Conservation (phyloP, 1,139 yeast genomes). For the Protomyces inouyei region DNA sequence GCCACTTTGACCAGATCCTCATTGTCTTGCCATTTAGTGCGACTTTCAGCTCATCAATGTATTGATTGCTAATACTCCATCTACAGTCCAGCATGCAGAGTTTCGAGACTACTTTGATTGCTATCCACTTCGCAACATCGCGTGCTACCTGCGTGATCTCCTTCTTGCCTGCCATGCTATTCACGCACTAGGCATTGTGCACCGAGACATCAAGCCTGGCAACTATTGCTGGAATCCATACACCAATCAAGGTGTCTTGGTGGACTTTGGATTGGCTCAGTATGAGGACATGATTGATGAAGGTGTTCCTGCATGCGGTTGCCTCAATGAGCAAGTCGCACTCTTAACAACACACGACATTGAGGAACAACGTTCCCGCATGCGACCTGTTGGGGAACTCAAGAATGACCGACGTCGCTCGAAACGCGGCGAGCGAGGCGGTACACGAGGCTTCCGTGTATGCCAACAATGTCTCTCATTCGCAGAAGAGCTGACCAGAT, state of each 20-base stretch:
- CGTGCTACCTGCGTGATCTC: conserved; percentile 46
- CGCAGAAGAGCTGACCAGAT: too few species aligned
- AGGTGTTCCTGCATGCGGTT: conserved; percentile 16
- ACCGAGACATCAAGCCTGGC: conserved; percentile 75
- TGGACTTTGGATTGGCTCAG: conserved; percentile 88
- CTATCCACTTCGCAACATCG: conserved; percentile 25
- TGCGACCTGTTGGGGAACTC: conserved; percentile 30
- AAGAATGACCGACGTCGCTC: conserved; percentile 37
- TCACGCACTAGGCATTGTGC: conserved; percentile 69
- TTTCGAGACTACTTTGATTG: conserved; percentile 26
- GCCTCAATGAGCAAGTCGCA: conserved; percentile 10
- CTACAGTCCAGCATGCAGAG: conserved; percentile 24
- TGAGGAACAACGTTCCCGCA: neutral
- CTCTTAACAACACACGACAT: neutral
- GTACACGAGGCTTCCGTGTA: conserved; percentile 67
- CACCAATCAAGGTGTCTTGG: conserved; percentile 71
- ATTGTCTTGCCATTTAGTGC: conserved; percentile 26
- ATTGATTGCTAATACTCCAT: neutral
- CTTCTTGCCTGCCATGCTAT: conserved; percentile 69
- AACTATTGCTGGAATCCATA: conserved; percentile 75
- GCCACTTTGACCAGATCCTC: conserved; percentile 27
- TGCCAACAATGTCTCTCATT: neutral
- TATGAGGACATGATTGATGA: conserved; percentile 23
- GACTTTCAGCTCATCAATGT: neutral
- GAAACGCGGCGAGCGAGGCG: conserved; percentile 71